phyloP scores from a whole-genome alignment of 345 rosid species.

The Lepidium aucheri region DNA sequence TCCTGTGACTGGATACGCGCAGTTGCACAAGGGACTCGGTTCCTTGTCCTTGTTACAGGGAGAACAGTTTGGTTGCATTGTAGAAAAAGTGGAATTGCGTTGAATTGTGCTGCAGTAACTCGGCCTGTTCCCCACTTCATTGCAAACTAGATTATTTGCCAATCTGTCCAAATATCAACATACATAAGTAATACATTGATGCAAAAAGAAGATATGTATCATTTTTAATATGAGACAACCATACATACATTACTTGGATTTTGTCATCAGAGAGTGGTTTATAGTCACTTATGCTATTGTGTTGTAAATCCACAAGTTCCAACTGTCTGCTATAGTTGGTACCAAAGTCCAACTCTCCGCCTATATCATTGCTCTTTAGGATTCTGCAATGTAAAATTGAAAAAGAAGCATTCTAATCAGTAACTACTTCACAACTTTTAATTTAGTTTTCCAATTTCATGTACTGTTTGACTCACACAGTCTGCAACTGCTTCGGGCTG shows the following conservation, averaged over 20 bases:
- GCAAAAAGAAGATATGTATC: not conserved
- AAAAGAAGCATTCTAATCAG: not conserved
- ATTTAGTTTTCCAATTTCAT: not conserved
- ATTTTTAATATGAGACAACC: not conserved
- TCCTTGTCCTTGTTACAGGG: conserved; percentile 29
- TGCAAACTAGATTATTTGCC: conserved; percentile 52
- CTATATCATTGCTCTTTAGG: conserved; percentile 42
- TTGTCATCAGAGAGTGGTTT: not conserved
- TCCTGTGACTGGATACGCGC: conserved; percentile 66
- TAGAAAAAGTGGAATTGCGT: conserved; percentile 28
- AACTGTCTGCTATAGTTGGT: conserved; percentile 33
- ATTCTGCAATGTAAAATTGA: conserved; percentile 31
- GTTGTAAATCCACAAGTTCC: conserved; percentile 46
- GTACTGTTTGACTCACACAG: conserved; percentile 43
- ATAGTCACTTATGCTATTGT: conserved; percentile 34
- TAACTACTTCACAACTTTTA: not conserved
- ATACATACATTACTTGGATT: conserved; percentile 43
- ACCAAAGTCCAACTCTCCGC: conserved; percentile 50
- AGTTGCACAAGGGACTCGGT: conserved; percentile 57
- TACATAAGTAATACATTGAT: not conserved
- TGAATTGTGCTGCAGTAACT: conserved; percentile 35
- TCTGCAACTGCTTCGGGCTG: conserved; percentile 49
- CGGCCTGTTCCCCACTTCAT: conserved; percentile 16
- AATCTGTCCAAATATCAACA: conserved; percentile 43
- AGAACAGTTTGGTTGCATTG: conserved; percentile 38